Percentiles rank a stretch among this genome's conserved stretches.
These are phyloP conservation scores for Helenozyma baotianmanensis DNA, from an alignment of 805 yeast species.

Conservation along the genomic window DNA sequence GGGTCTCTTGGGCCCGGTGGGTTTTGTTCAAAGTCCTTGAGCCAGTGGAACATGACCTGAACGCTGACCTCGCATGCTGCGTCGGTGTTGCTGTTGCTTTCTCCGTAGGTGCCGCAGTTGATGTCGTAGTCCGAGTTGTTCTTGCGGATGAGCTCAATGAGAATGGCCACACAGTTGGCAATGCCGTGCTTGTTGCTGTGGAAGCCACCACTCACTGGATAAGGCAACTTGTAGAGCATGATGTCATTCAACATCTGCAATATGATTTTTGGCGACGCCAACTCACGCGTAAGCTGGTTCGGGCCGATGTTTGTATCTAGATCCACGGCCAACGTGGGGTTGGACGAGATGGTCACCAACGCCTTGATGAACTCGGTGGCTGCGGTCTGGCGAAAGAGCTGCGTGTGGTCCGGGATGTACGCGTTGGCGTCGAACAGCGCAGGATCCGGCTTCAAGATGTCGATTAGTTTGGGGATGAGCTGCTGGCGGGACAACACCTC, in stretches of 20 bases:
- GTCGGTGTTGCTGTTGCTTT: slow-evolving; percentile 87
- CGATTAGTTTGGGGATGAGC: slow-evolving; percentile 67
- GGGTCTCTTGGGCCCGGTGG: slow-evolving; percentile 95
- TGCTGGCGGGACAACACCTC: slow-evolving; percentile 68
- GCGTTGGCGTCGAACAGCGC: slow-evolving; percentile 41
- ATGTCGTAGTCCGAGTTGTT: slow-evolving; percentile 94
- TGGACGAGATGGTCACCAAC: slow-evolving; percentile 88
- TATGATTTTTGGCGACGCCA: slow-evolving; percentile 72
- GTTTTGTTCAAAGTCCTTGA: slow-evolving; percentile 62
- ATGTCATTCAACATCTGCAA: slow-evolving; percentile 67
- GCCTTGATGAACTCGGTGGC: slow-evolving; percentile 96
- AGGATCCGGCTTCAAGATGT: slow-evolving; percentile 62
- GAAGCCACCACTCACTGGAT: too few species aligned
- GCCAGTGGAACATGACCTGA: slow-evolving; percentile 40
- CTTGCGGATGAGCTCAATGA: slow-evolving; percentile 90
- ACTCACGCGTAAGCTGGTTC: slow-evolving; percentile 85
- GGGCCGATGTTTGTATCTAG: slow-evolving; percentile 94
- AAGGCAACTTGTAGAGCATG: slow-evolving; percentile 36
- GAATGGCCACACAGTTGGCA: slow-evolving; percentile 90
- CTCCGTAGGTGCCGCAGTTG: slow-evolving; percentile 75
- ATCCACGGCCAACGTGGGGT: slow-evolving; percentile 62
- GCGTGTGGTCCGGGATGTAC: slow-evolving; percentile 24
- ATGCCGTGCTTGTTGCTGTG: slow-evolving; percentile 73
- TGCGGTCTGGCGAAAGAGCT: slow-evolving; percentile 69
- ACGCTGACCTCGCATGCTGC: slow-evolving; percentile 49